These are phyloP conservation scores for Tetrapisispora namnaoensis DNA, from an alignment of 805 yeast genomes.

Conservation along the genomic window DNA sequence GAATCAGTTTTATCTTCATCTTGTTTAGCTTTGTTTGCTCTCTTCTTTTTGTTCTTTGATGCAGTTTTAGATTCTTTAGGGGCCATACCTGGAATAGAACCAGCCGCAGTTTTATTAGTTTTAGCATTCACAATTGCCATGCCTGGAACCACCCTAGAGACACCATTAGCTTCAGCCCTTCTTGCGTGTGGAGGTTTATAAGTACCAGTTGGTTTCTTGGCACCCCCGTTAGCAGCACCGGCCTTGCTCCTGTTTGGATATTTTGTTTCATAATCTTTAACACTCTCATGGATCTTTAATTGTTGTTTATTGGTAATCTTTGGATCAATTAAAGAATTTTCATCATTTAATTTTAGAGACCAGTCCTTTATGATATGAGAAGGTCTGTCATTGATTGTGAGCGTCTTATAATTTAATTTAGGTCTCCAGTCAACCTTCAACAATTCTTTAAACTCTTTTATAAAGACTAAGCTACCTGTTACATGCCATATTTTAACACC, in stretches of 20 bases:
- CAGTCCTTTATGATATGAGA: conserved; percentile 28
- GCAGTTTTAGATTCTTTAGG: conserved; percentile 54
- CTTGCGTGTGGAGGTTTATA: conserved; percentile 97
- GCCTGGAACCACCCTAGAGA: conserved; percentile 36
- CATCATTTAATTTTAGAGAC: conserved; percentile 5
- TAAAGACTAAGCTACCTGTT: conserved; percentile 68
- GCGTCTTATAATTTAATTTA: conserved; percentile 2
- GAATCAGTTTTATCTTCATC: background rate
- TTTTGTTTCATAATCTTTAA: conserved; percentile 40
- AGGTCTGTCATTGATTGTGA: background rate
- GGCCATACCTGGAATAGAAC: conserved; percentile 38
- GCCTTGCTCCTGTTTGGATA: conserved; percentile 27
- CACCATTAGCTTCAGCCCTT: conserved; percentile 30
- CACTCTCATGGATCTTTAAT: conserved; percentile 64
- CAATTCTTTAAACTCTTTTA: conserved; percentile 73
- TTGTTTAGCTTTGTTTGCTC: conserved; percentile 39
- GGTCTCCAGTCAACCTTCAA: conserved; percentile 81
- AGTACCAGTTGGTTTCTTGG: conserved; percentile 70
- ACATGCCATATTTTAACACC: conserved; percentile 92
- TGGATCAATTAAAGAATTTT: conserved; percentile 36
- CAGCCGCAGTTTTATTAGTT: conserved; percentile 23
- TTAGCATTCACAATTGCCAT: conserved; percentile 30
- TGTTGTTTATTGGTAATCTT: conserved; percentile 32
- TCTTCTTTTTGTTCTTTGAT: conserved; percentile 65
- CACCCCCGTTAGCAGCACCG: conserved; percentile 10